These are phyloP conservation scores for Alternaria viburni DNA, from an alignment of 2,329 filamentous ascomycete genomes.

Conservation along the genomic window DNA sequence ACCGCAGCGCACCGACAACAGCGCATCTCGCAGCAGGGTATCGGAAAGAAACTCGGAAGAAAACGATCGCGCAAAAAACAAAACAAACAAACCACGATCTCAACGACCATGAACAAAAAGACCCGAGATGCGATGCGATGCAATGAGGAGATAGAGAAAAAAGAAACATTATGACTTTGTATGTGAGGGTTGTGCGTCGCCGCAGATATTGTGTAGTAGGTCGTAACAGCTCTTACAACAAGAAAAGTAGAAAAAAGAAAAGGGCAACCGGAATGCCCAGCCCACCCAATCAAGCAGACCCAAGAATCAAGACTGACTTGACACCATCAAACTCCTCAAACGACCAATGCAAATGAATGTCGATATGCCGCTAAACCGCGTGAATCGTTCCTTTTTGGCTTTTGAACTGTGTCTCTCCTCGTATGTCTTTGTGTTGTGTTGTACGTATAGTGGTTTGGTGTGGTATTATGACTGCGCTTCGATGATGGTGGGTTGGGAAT, in stretches of 20 bases:
- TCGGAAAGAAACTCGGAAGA: conserved; percentile 10
- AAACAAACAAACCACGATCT: not conserved
- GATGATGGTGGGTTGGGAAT: conserved; percentile 33
- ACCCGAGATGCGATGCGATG: not conserved
- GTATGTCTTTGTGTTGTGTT: not conserved
- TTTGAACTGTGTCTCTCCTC: not conserved
- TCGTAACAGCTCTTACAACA: conserved; percentile 4
- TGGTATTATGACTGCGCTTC: conserved; percentile 22
- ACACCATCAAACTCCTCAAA: conserved; percentile 7
- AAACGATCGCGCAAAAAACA: conserved; percentile 1
- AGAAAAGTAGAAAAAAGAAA: not conserved
- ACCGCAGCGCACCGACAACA: not conserved
- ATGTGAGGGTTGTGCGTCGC: conserved; percentile 9
- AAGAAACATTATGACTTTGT: conserved; percentile 14
- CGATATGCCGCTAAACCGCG: conserved; percentile 3
- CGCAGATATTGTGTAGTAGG: conserved; percentile 11
- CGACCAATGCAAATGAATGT: conserved; percentile 11
- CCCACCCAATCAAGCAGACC: not conserved
- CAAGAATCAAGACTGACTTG: not conserved
- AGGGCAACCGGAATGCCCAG: not conserved
- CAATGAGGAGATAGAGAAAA: not conserved
- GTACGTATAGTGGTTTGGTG: not conserved
- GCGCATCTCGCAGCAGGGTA: conserved; percentile 8
- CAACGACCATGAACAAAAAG: not conserved
- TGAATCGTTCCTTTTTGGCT: not conserved